Base-by-base conservation (phyloP, 1,284 basidiomycete genomes). In the Apiotrichum montevideense region DNA sequence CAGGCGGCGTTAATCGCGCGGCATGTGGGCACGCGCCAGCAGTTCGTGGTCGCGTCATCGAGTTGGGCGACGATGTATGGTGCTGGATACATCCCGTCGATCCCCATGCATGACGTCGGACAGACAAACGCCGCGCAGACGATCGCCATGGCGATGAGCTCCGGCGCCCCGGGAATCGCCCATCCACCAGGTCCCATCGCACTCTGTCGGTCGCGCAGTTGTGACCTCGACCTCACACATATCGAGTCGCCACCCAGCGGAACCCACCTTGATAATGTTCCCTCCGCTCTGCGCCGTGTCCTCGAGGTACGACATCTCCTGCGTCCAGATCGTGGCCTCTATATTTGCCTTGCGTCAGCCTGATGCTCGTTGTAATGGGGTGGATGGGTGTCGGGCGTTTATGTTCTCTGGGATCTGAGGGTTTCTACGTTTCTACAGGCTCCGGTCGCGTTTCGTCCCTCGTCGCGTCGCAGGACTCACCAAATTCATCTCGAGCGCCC, bases 291-390 rank as follows among this genome's bases (percentile, higher is more conserved):
- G 62, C 3, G 69, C 68, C n/a, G 73, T 75, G 46, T 77, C 76
- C 46, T 73, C 72, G 21, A 80, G 70, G 59, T 80, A 80, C 39
- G 74, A 76, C 3, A 77, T 76, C 55, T 80, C 79, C 59, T 77
- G 78, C 3, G 73, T 70, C 58, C 77, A 78, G 52, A 80, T 79
- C 6, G 75, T 74, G 3, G 75, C 66, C 56, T 80, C 79, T 52
- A 79, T 66, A 11, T 69, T 69, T 6, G 77, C 76, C 79, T 80
- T 62, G 7, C 6, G 53, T 60, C 42, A 55, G 59, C 46, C 29
- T 21, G 3, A n/a, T 14, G 34, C 6, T 32, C 9, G 46, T 35
- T 3, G 46, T 15, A 14, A n/a, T 6, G 29, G 47, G 6, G 14
- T 6, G 40, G 14, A 9, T 4, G 14, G 39, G 29, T 29, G 29